These are phyloP conservation scores for Yamadazyma paraphyllophila DNA, from an alignment of 805 yeast genomes.

Conservation along the genomic window DNA sequence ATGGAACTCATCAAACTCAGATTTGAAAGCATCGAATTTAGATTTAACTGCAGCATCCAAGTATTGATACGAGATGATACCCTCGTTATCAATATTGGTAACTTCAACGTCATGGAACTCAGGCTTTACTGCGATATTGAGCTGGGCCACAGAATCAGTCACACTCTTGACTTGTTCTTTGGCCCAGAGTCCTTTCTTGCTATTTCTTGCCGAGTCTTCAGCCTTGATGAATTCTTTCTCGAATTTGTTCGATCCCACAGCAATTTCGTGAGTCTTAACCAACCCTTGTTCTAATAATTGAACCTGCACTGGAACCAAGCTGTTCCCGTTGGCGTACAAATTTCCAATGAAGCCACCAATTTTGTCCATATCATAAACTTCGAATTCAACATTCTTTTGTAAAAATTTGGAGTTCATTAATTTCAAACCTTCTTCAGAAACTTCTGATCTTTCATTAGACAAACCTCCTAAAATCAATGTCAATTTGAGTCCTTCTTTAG, in stretches of 20 bases:
- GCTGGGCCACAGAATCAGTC: constrained; percentile 7
- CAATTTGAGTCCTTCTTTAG: constrained; percentile 68
- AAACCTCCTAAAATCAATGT: constrained; percentile 78
- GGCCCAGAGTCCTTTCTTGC: constrained; percentile 67
- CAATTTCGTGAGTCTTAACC: constrained; percentile 62
- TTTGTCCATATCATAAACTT: constrained; percentile 68
- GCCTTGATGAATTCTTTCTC: constrained; percentile 56
- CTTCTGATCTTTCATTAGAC: constrained; percentile 37
- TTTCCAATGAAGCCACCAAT: constrained; percentile 81
- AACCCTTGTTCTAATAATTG: constrained; percentile 60
- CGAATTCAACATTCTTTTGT: constrained; percentile 74
- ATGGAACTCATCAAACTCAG: constrained; percentile 46
- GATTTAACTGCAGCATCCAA: constrained; percentile 36
- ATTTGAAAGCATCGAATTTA: constrained; percentile 44
- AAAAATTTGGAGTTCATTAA: constrained; percentile 53
- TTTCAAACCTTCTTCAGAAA: constrained; percentile 50
- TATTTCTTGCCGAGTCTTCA: constrained; percentile 56
- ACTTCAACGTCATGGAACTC: constrained; percentile 52
- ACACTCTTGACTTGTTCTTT: constrained; percentile 36
- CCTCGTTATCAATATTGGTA: constrained; percentile 46
- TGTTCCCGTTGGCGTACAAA: constrained; percentile 50
- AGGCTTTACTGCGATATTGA: constrained; percentile 26
- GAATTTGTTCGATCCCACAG: constrained; percentile 57
- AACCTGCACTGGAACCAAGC: constrained; percentile 53
- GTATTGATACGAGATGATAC: constrained; percentile 46